phyloP scores from a whole-genome alignment of 352 stramenopile genomes.

The Phytophthora lateralis region DNA sequence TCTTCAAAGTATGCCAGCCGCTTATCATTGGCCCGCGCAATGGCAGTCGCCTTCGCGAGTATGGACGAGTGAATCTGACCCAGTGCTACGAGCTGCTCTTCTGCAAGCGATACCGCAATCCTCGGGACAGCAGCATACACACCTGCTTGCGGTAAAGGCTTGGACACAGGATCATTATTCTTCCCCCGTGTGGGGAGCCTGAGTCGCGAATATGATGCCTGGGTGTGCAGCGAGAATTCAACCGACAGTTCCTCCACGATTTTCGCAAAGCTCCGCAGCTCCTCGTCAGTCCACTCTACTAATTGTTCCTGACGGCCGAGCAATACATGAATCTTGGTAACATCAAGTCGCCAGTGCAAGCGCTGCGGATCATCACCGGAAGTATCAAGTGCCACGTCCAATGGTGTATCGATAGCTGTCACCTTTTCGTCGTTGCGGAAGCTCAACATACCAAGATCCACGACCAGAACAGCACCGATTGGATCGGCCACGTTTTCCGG shows the following conservation, averaged over 20 bases:
- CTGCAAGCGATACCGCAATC: conserved; percentile 49
- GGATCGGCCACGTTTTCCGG: conserved; percentile 53
- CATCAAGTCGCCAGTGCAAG: conserved; percentile 63
- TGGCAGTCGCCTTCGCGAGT: conserved; percentile 31
- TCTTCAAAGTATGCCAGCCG: conserved; percentile 30
- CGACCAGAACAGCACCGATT: conserved; percentile 51
- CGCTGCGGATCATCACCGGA: conserved; percentile 23
- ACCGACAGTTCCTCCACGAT: conserved; percentile 71
- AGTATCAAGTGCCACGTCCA: conserved; percentile 4
- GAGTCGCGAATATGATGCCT: conserved; percentile 33
- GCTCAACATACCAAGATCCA: conserved; percentile 75
- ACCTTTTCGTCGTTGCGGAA: conserved; percentile 57
- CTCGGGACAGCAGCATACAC: conserved; percentile 46
- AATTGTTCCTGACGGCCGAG: conserved; percentile 51
- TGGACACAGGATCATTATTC: conserved; percentile 5
- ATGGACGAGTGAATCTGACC: conserved; percentile 65
- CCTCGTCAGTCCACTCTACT: conserved; percentile 42
- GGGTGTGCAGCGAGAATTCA: conserved; percentile 58
- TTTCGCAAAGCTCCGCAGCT: conserved; percentile 43
- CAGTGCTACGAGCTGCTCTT: conserved; percentile 59
- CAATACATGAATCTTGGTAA: conserved; percentile 67
- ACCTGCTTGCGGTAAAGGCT: conserved; percentile 33
- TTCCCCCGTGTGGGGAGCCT: conserved; percentile 19
- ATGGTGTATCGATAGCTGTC: conserved; percentile 20
- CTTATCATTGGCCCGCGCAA: conserved; percentile 14